Base-by-base conservation (phyloP, 495 filamentous ascomycete genomes). In the Neurospora sp. region DNA sequence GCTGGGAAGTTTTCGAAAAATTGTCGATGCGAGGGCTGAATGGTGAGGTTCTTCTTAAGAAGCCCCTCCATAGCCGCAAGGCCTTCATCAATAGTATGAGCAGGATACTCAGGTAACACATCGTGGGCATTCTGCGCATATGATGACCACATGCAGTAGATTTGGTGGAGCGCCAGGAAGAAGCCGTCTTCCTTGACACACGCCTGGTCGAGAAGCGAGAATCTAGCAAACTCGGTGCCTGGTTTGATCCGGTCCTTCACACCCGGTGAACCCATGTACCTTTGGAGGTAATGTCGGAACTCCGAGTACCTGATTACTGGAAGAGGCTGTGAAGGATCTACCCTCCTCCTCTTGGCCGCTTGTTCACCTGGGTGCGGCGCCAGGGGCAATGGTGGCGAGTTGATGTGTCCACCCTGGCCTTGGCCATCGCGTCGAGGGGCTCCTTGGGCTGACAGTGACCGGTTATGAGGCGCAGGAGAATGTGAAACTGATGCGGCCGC, bases 151-250 rank as follows among this genome's bases (percentile, higher is more conserved):
- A 86, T 75, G 77, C 89, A 91, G 77, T 88, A 93, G 2, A 92
- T 71, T 73, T 93, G 91, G 80, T 94, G 92, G 6, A 93, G 77
- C 12, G 83, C 83, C 69, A 94, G 65, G 76, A 91, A 94, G 76
- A 91, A 86, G 37, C 82, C 71, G 74, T 94, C 92, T 10, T 84
- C 78, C 0, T 79, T 65, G 3, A 69, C 9, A 74, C 87, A 91
- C 0, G 91, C 91, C n/a, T 89, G 81, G 4, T 68, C 72, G 5
- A 94, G 76, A 1, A 92, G 82, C 47, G 80, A 74, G 37, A 89
- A 77, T 68, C 92, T 82, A n/a, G 88, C 86, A 38, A 74, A 75
- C 71, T 89, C 87, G 6, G 88, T 73, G 3, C 27, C 27, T 16
- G 3, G 0, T 37, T 65, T 65, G 53, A 65, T 37, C 53, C 22